A percentile compares a stretch with the other conserved stretches of the same genome.
Evolutionary conservation across 305 asterid genomes (phyloP).

Genomic region (Ilex paraguariensis): DNA sequence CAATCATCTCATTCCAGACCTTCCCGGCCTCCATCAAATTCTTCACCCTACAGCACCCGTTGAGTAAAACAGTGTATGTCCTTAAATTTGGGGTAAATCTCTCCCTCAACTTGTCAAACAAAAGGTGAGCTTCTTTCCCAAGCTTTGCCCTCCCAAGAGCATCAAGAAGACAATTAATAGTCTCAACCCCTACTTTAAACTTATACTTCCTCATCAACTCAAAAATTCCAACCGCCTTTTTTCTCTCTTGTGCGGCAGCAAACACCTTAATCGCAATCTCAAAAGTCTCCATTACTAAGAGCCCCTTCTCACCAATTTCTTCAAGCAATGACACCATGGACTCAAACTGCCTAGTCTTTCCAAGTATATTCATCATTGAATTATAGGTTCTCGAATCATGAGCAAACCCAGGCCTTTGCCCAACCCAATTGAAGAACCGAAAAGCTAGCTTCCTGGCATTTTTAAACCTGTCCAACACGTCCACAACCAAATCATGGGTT

Average conservation of each 20-base stretch:
- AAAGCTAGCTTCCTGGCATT: constrained; percentile 94
- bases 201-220: constrained; percentile 74
- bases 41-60: constrained; percentile 80
- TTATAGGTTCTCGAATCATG: constrained; percentile 73
- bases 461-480: constrained; percentile 66
- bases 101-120: constrained; percentile 67
- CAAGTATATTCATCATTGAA: constrained; percentile 65
- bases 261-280: constrained; percentile 52
- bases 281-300: constrained; percentile 65
- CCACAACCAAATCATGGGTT: constrained; percentile 68
- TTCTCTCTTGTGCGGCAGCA: constrained; percentile 89
- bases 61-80: constrained; percentile 67
- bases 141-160: constrained; percentile 80
- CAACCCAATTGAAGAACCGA: constrained; percentile 84
- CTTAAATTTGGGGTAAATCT: constrained; percentile 57
- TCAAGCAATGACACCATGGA: constrained; percentile 73
- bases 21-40: constrained; percentile 83
- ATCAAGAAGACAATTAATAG: constrained; percentile 71
- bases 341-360: constrained; percentile 85
- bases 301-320: constrained; percentile 81
- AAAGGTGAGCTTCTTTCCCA: constrained; percentile 66
- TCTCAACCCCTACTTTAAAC: constrained; percentile 56
- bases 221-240: constrained; percentile 65
- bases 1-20: constrained; percentile 82
- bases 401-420: constrained; percentile 39